Evolutionary conservation across 164 flowering plant species (phyloP), one percentile per base, ranked within the genome.

Genomic region (Tinospora cordifolia): DNA sequence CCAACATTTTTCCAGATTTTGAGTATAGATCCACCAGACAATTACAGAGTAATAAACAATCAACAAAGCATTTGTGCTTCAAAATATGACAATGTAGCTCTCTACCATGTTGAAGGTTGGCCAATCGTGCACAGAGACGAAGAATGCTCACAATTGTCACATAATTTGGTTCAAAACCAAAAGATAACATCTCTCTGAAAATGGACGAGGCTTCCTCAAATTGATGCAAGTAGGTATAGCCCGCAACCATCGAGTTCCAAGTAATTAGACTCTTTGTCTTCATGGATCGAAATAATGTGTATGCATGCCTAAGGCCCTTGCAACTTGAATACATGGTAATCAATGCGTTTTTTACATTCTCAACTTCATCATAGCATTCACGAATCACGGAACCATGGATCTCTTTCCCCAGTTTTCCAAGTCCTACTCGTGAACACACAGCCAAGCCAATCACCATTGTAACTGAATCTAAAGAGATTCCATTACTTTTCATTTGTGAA

Each of bases 201-300:
- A 85, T 54, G 46, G 71, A 75, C 6, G 81, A 76, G 14, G 86
- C 84, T 70, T 82, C 86, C 74, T 84, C 86, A 67, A 57, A 76
- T 46, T 57, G 71, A 11, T 77, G 83, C 79, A 75, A 46, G 66
- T 78, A 79, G 47, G 81, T 39, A 30, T 65, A 84, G 47, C 87
- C 91, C 34, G 91, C 79, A 60, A 87, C 73, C 75, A 85, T 78
- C 39, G 86, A 79, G 69, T 87, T 85, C 91, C 89, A 87, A n/a
- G 86, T 80, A 63, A 80, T 62, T 67, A 84, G 59, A 72, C 71
- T 76, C 70, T 76, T 83, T 25, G 71, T 58, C 34, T 72, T 73
- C 25, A 67, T 71, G 22, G 30, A 71, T 26, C 66, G 75, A 70
- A 87, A 87, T 71, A 85, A 24, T 27, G 75, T 64, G 67, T 72